These are phyloP conservation scores for Xylogone sp. DNA, from an alignment of 2,329 filamentous ascomycete species.

Conservation along the genomic window DNA sequence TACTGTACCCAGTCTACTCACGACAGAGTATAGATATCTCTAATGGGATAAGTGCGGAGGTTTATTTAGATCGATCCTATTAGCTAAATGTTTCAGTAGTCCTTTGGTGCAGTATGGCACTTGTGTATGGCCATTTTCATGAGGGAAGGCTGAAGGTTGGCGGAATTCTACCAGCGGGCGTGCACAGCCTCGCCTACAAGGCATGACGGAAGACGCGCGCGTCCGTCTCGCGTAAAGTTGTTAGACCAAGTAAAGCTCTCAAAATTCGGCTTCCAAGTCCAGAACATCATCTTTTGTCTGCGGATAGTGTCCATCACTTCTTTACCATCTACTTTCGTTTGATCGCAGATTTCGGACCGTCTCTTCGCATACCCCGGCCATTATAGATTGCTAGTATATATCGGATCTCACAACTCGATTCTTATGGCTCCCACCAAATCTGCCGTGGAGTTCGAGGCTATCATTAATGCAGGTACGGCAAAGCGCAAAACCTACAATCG, in stretches of 20 bases:
- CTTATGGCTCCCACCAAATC: constrained; percentile 26
- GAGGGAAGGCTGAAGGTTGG: background rate
- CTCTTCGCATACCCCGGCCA: too few relatives aligned
- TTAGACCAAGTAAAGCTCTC: background rate
- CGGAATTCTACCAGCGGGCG: too few relatives aligned
- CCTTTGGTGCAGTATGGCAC: too few relatives aligned
- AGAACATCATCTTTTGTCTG: too few relatives aligned
- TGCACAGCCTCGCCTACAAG: background rate
- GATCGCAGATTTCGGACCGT: background rate
- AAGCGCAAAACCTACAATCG: background rate
- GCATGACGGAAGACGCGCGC: background rate
- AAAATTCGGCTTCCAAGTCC: background rate
- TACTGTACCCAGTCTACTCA: too few relatives aligned
- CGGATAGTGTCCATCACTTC: background rate
- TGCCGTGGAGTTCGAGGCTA: constrained; percentile 27
- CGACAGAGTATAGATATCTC: too few relatives aligned
- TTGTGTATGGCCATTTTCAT: too few relatives aligned
- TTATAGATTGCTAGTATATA: background rate
- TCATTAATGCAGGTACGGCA: constrained; percentile 26
- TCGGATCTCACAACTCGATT: constrained; percentile 10
- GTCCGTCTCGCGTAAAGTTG: background rate
- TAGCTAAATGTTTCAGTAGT: too few relatives aligned
- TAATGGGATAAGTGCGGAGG: too few relatives aligned
- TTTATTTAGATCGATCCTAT: too few relatives aligned
- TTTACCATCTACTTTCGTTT: background rate